Conservation (phyloP, 805 yeast species). For the Nakazawaea populi region DNA sequence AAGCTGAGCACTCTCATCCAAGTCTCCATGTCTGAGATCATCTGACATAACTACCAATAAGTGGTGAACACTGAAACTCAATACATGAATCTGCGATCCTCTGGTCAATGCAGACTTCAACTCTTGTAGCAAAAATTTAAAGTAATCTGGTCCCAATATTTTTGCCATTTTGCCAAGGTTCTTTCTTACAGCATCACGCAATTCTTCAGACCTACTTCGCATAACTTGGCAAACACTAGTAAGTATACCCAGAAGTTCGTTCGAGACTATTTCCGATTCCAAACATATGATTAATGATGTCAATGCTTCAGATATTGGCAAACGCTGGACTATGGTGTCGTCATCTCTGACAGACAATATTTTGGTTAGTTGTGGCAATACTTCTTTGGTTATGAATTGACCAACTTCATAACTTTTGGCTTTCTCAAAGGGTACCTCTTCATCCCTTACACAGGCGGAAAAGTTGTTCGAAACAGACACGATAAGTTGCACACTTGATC, state of each 20-base stretch:
- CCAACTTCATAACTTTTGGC: constrained; percentile 31
- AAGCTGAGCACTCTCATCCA: constrained; percentile 56
- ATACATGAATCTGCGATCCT: constrained; percentile 91
- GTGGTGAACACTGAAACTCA: constrained; percentile 81
- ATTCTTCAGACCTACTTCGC: constrained; percentile 77
- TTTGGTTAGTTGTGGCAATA: constrained; percentile 57
- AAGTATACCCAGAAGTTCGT: constrained; percentile 72
- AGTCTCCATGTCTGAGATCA: constrained; percentile 56
- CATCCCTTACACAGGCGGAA: constrained; percentile 4
- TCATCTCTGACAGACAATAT: constrained; percentile 63
- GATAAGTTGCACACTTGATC: constrained; percentile 48
- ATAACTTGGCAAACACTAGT: constrained; percentile 86
- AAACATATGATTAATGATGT: constrained; percentile 62
- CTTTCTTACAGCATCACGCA: constrained; percentile 81
- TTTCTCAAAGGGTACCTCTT: not conserved
- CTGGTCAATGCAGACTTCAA: constrained; percentile 70
- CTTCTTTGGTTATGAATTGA: constrained; percentile 44
- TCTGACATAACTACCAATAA: constrained; percentile 50
- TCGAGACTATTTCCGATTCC: constrained; percentile 45
- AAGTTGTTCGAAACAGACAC: constrained; percentile 44
- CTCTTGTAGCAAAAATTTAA: constrained; percentile 72
- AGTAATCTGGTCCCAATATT: constrained; percentile 66
- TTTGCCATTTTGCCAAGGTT: constrained; percentile 60
- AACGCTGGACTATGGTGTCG: constrained; percentile 68
- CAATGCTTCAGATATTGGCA: constrained; percentile 78